Base-by-base conservation (phyloP, 2,329 filamentous ascomycete species). In the Tolypocladium tundrense region DNA sequence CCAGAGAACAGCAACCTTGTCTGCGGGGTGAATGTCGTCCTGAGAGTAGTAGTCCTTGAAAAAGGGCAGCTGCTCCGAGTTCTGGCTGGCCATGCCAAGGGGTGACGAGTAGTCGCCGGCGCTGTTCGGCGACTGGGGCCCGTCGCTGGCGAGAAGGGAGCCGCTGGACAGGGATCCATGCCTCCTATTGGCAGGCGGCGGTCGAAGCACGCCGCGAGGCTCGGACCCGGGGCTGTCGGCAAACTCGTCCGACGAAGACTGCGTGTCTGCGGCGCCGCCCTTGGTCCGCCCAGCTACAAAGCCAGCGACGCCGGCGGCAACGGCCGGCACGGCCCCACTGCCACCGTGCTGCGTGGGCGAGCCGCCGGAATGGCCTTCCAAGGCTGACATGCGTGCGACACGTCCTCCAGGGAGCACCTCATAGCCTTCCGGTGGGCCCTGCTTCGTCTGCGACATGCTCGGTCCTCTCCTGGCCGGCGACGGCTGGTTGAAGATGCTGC, bases 1-100 rank as follows among this genome's bases (percentile, higher is more conserved):
- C 94, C 94, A 99, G 16, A 99, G 81, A 2, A 91, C 90, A 16
- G 94, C 84, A 48, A 99, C 93, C 59, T 88, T 88, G 67, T 97
- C 92, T 58, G 90, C 88, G 0, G 93, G 89, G 66, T 93, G 90
- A 59, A 99, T 96, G 66, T 97, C 92, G 66, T 97, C 94, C 65
- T 93, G 88, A 2, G 93, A 97, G 70, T 99, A 99, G 73, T 99
- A 99, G 72, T 99, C 94, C 70, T 96, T 96, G 84, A 99, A 99
- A 69, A 91, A 96, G 4, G 90, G 87, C 57, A 99, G 77, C 71
- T 97, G 94, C 73, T 99, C 94, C 0, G 93, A 97, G 70, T 97
- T 91, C 60, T 93, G 91, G 66, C 91, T 96, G 31, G 86, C 84
- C 60, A 93, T 75, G 33, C 88, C 91, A 66, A 88, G 88, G 0